Conservation (phyloP, 179 eudicot genomes). For the Gypsophila paniculata region DNA sequence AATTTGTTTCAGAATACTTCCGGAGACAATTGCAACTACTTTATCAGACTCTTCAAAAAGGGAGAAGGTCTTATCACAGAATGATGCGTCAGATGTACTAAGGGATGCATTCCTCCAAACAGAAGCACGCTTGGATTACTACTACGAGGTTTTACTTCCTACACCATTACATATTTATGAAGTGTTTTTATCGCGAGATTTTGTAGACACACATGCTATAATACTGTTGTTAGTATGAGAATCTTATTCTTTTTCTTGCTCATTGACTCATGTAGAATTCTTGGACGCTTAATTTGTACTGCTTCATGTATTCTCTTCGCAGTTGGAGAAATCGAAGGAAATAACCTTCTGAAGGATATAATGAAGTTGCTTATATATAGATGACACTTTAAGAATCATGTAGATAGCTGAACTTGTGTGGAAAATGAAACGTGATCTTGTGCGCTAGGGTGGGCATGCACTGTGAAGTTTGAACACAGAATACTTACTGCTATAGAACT, state of each 20-base stretch:
- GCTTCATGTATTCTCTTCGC: not conserved
- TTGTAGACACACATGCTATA: not conserved
- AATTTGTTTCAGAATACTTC: constrained; percentile 57
- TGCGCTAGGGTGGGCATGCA: too few species aligned
- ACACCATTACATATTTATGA: not conserved
- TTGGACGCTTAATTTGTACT: not conserved
- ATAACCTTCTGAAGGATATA: not conserved
- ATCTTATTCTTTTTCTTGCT: not conserved
- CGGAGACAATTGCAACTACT: constrained; percentile 64
- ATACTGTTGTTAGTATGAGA: not conserved
- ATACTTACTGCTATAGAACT: too few species aligned
- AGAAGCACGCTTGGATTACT: constrained; percentile 66
- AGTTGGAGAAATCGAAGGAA: not conserved
- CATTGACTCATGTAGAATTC: not conserved
- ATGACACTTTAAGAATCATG: not conserved
- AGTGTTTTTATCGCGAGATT: not conserved
- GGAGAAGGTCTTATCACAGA: constrained; percentile 61
- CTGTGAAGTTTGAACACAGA: too few species aligned
- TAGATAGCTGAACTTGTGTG: too few species aligned
- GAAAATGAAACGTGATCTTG: too few species aligned
- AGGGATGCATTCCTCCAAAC: constrained; percentile 76
- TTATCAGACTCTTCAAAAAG: constrained; percentile 61
- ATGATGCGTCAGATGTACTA: constrained; percentile 89
- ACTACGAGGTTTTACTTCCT: constrained; percentile 66
- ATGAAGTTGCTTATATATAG: not conserved